Evolutionary conservation across 2,329 filamentous ascomycete species (phyloP).

Genomic region (Tolypocladium ovalisporum): DNA sequence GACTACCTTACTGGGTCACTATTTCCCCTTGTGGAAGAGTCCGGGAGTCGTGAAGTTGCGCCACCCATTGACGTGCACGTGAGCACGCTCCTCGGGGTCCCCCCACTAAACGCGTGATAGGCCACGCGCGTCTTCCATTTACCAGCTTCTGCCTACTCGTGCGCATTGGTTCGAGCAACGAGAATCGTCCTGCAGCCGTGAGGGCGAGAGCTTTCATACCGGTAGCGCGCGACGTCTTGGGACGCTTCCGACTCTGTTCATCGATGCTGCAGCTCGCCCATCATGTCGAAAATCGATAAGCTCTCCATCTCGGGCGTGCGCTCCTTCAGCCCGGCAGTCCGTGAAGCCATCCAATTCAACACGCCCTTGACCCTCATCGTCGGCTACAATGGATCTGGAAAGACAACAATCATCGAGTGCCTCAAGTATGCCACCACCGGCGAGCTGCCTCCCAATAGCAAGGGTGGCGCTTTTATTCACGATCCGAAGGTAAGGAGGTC

Average conservation of each 20-base stretch:
- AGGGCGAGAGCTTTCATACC: neutral
- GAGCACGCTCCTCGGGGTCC: neutral
- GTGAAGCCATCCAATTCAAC: conserved; percentile 77
- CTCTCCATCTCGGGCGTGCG: conserved; percentile 74
- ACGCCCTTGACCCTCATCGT: conserved; percentile 92
- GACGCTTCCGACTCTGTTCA: neutral
- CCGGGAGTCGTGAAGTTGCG: neutral
- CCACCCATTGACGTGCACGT: neutral
- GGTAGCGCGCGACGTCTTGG: neutral
- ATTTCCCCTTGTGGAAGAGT: no score
- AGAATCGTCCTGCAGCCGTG: neutral
- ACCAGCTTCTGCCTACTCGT: neutral
- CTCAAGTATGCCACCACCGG: conserved; percentile 97
- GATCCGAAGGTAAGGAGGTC: conserved; percentile 67
- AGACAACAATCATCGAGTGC: conserved; percentile 98
- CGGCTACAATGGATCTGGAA: conserved; percentile 93
- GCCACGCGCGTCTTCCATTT: neutral
- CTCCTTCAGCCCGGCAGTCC: conserved; percentile 68
- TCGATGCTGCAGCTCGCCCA: conserved; percentile 7
- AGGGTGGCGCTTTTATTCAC: conserved; percentile 86
- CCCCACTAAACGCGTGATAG: neutral
- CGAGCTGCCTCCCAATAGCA: conserved; percentile 83
- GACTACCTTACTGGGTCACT: no score
- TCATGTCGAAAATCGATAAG: conserved; percentile 76
- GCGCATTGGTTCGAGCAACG: neutral